These are phyloP conservation scores for Canavalia ensiformis DNA, from an alignment of 306 rosid genomes.

Conservation along the genomic window DNA sequence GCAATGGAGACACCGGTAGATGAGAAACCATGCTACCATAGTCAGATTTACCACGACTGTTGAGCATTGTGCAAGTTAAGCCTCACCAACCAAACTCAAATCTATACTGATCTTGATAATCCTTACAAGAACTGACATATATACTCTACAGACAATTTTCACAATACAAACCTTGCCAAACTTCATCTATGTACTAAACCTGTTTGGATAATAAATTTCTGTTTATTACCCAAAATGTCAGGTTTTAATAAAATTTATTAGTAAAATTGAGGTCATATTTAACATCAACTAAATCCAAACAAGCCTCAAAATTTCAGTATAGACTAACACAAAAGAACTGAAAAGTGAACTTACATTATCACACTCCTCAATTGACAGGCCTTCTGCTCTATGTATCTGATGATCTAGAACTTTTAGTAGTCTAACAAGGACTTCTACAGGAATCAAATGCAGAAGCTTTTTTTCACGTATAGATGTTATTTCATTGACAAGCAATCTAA, in stretches of 20 bases:
- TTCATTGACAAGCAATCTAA: slow-evolving; percentile 85
- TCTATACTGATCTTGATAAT: not conserved
- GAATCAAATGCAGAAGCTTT: slow-evolving; percentile 82
- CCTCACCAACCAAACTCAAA: slow-evolving; percentile 18
- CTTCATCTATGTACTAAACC: slow-evolving; percentile 37
- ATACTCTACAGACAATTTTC: slow-evolving; percentile 5
- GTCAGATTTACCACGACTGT: not conserved
- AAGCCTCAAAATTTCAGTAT: slow-evolving; percentile 13
- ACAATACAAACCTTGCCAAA: slow-evolving; percentile 30
- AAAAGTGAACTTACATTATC: slow-evolving; percentile 74
- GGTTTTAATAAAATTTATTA: slow-evolving; percentile 23
- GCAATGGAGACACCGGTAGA: slow-evolving; percentile 9
- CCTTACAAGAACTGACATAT: not conserved
- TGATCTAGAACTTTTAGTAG: slow-evolving; percentile 86
- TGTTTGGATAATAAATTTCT: slow-evolving; percentile 12
- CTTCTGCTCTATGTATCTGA: slow-evolving; percentile 98
- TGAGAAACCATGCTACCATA: slow-evolving; percentile 1
- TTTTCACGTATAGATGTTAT: slow-evolving; percentile 82
- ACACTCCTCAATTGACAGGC: slow-evolving; percentile 84
- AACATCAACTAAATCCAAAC: slow-evolving; percentile 39
- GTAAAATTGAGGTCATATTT: slow-evolving; percentile 27
- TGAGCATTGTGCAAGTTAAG: not conserved
- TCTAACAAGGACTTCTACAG: slow-evolving; percentile 83
- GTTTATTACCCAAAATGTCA: slow-evolving; percentile 1
- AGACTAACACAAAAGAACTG: slow-evolving; percentile 27